Base-by-base conservation (phyloP, 257 asterid genomes). In the Coffea canephora region DNA sequence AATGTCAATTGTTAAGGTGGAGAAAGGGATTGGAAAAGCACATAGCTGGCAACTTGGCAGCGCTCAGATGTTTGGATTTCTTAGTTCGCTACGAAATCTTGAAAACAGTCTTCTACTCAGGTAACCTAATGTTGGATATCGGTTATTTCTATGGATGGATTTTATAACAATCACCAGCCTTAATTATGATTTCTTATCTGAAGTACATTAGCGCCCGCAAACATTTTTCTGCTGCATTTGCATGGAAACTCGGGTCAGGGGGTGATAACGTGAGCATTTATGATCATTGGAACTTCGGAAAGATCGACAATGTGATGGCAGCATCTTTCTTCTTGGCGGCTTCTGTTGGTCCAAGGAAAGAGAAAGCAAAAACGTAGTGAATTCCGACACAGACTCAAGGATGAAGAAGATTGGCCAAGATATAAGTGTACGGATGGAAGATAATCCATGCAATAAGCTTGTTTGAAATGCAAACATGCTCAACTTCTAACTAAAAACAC, bases 251-350 rank as follows among this genome's bases (percentile, higher is more conserved):
- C n/a, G 25, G 55, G 49, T 8, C 21, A 23, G 19, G 19, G 57
- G 57, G 59, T 54, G 59, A 54, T 15, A 13, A 54, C 16, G 64
- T 55, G 64, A 55, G 18, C 7, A 50, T 25, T n/a, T 73, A 39
- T 39, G 43, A 39, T 16, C 77, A 50, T 73, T 27, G 77, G 77
- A 73, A 73, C 25, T 50, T 73, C 65, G 25, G 77, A 5, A 50
- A 55, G 64, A 55, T 15, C 4, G 23, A 3, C 18, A 15, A 13
- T 54, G 6, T 3, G 31, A 9, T 12, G 76, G 4, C 34, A 49
- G 45, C 5, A 8, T 31, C 27, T 25, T 69, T 55, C 39, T 55
- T 13, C 50, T 43, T 70, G 70, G n/a, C 14, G n/a, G 34, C 41
- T 54, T 70, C 71, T 9, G 36, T 70, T 70, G 11, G 57, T 78